These are phyloP conservation scores for Arachnopeziza araneosa DNA, from an alignment of 2,329 filamentous ascomycete species.

Conservation along the genomic window DNA sequence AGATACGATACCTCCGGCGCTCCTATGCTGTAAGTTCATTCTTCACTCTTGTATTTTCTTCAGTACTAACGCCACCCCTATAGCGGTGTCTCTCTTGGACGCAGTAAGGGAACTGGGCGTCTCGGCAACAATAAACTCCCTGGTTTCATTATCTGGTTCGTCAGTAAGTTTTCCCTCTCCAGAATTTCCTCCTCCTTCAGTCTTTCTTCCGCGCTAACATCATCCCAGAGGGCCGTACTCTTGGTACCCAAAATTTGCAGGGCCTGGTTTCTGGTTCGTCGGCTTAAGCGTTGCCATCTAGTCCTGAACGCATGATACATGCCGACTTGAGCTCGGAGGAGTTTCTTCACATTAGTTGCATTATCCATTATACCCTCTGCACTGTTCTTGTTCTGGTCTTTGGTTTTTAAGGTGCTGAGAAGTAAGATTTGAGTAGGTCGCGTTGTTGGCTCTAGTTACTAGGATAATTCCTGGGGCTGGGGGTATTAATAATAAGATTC, in stretches of 20 bases:
- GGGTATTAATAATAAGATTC: too few species aligned
- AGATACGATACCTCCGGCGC: conserved; percentile 19
- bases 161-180: conserved; percentile 16
- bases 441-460: background rate
- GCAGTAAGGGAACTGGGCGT: conserved; percentile 21
- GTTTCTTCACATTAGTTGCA: background rate
- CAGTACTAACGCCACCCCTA: background rate
- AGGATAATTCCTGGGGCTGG: too few species aligned
- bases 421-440: background rate
- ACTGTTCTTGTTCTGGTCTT: background rate
- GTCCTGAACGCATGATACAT: background rate
- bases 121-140: conserved; percentile 22
- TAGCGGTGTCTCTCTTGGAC: conserved; percentile 24
- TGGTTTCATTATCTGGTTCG: conserved; percentile 21
- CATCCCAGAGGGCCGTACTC: conserved; percentile 10
- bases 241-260: conserved; percentile 7
- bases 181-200: conserved; percentile 2
- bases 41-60: background rate
- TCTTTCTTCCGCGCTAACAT: background rate
- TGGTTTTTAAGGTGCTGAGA: background rate
- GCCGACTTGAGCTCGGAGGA: background rate
- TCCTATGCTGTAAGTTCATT: conserved; percentile 9
- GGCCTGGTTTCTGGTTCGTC: conserved; percentile 3
- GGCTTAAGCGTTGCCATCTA: background rate
- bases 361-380: background rate